Percentiles rank a stretch among this genome's conserved stretches.
Conservation (phyloP, 1,139 yeast species). For the Kluyveromyces sp. region DNA sequence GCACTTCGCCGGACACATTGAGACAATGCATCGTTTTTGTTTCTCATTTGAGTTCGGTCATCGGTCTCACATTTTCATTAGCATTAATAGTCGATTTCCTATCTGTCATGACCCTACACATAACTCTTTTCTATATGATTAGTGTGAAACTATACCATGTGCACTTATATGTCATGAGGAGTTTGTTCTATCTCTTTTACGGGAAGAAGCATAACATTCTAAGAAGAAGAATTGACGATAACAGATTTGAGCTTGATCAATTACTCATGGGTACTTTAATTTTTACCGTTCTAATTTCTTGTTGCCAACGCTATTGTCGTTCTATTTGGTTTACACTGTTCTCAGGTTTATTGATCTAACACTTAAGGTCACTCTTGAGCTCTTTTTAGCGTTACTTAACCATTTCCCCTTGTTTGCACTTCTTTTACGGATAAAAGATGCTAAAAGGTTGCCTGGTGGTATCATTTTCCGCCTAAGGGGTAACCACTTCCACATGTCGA, state of each 20-base stretch:
- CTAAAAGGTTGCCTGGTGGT: constrained; percentile 88
- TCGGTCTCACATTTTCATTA: constrained; percentile 64
- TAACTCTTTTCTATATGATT: constrained; percentile 69
- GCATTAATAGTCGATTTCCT: constrained; percentile 60
- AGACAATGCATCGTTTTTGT: constrained; percentile 32
- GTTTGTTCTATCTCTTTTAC: constrained; percentile 77
- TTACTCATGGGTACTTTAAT: constrained; percentile 79
- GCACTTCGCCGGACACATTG: constrained; percentile 23
- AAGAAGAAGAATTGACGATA: constrained; percentile 80
- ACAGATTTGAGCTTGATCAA: constrained; percentile 77
- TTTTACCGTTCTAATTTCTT: constrained; percentile 70
- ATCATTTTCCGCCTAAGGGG: constrained; percentile 37
- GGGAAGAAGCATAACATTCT: constrained; percentile 84
- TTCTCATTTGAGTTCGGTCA: constrained; percentile 38
- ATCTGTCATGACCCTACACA: constrained; percentile 59
- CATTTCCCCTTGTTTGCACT: constrained; percentile 84
- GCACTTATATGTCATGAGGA: constrained; percentile 60
- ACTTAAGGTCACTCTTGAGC: constrained; percentile 49
- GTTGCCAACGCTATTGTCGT: constrained; percentile 81
- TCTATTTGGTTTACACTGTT: constrained; percentile 66
- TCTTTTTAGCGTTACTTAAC: constrained; percentile 57
- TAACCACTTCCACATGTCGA: constrained; percentile 28
- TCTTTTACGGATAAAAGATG: constrained; percentile 70
- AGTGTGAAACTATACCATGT: constrained; percentile 72
- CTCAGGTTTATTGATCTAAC: constrained; percentile 47